These are phyloP conservation scores for Hippophae tibetana DNA, from an alignment of 306 rosid species.

Conservation along the genomic window DNA sequence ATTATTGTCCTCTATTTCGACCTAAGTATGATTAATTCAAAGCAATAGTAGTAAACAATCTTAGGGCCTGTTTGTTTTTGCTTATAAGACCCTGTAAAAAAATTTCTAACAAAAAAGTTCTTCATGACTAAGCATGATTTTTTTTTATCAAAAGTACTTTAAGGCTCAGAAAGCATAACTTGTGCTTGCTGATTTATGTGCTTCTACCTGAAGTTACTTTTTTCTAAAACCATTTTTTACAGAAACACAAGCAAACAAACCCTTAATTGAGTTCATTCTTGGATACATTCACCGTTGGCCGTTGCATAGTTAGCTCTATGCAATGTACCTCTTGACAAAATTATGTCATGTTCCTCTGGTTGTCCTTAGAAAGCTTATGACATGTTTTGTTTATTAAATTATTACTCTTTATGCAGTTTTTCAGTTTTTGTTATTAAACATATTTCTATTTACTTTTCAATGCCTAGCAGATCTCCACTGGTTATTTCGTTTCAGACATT, in stretches of 20 bases:
- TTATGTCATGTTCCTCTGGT: neutral
- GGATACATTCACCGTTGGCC: neutral
- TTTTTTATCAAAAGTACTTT: too few relatives aligned
- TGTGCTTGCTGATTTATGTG: neutral
- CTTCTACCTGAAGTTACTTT: too few relatives aligned
- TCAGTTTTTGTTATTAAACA: conserved; percentile 1
- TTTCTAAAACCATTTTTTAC: too few relatives aligned
- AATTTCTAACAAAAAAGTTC: too few relatives aligned
- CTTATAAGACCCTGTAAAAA: neutral
- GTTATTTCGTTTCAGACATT: conserved; percentile 80
- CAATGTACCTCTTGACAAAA: neutral
- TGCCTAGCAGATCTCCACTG: conserved; percentile 61
- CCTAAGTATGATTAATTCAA: neutral
- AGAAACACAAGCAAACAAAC: too few relatives aligned
- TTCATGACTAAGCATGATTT: too few relatives aligned
- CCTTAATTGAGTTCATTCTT: neutral
- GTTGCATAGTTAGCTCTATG: neutral
- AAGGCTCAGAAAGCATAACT: too few relatives aligned
- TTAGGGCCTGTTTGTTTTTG: neutral
- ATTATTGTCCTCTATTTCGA: neutral
- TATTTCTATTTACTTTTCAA: neutral
- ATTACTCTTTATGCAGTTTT: conserved; percentile 8
- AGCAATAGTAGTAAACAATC: neutral
- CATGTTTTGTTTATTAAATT: neutral
- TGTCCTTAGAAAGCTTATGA: neutral